Percentiles rank a stretch among this genome's conserved stretches.
phyloP scores from a whole-genome alignment of 2,329 filamentous ascomycete genomes.

The Fusarium subtropicale region DNA sequence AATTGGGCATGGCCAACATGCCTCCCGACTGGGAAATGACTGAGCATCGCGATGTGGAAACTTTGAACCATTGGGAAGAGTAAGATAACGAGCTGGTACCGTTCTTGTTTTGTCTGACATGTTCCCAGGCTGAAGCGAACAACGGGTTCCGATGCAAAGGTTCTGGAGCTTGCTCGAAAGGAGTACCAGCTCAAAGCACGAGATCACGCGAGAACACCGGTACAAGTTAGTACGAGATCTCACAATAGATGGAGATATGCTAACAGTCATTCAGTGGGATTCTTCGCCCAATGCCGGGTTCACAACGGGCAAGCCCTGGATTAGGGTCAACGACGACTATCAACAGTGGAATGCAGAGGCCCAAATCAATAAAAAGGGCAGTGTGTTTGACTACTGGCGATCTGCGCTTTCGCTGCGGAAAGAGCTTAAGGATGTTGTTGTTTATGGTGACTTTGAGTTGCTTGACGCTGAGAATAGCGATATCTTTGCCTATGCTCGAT shows the following conservation, averaged over 20 bases:
- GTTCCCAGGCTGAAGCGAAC: slow-evolving; percentile 6
- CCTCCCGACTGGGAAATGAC: slow-evolving; percentile 61
- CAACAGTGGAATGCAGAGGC: slow-evolving; percentile 26
- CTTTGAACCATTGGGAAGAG: slow-evolving; percentile 37
- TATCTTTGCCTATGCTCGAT: slow-evolving; percentile 32
- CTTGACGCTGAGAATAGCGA: slow-evolving; percentile 15
- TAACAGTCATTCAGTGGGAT: slow-evolving; percentile 24
- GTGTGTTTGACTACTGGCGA: slow-evolving; percentile 36
- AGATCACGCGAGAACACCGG: slow-evolving; percentile 30
- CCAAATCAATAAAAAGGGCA: slow-evolving; percentile 4
- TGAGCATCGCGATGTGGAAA: slow-evolving; percentile 53
- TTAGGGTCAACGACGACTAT: slow-evolving; percentile 37
- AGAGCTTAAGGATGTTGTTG: slow-evolving; percentile 2
- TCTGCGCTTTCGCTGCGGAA: slow-evolving; percentile 19
- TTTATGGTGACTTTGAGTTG: slow-evolving; percentile 38
- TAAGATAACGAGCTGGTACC: neutral
- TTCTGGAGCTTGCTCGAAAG: slow-evolving; percentile 20
- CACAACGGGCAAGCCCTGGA: slow-evolving; percentile 28
- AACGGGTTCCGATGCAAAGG: neutral
- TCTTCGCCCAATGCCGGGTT: slow-evolving; percentile 31
- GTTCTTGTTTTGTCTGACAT: neutral
- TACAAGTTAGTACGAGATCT: slow-evolving; percentile 11
- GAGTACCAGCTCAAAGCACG: slow-evolving; percentile 35
- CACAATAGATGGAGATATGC: neutral
- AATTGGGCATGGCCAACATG: slow-evolving; percentile 69